Evolutionary conservation across 2,329 filamentous ascomycete species (phyloP).

Genomic region (Penicillium sp.): DNA sequence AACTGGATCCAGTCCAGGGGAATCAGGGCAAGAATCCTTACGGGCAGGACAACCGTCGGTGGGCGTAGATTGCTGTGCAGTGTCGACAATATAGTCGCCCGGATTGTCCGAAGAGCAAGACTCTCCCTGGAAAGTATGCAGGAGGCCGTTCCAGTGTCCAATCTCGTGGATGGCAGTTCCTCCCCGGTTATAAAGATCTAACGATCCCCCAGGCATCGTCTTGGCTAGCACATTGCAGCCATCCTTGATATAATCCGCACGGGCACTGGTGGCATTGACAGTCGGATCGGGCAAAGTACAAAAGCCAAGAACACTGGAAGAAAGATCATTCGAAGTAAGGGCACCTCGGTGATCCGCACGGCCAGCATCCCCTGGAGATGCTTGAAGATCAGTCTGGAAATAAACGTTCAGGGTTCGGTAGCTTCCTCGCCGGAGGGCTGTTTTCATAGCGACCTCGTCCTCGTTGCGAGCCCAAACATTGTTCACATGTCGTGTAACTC

Average conservation of each 20-base stretch:
- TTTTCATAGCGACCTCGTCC: conserved; percentile 53
- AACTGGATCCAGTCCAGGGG: conserved; percentile 50
- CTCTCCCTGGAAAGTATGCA: conserved; percentile 46
- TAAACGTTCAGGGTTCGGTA: conserved; percentile 59
- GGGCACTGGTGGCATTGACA: conserved; percentile 37
- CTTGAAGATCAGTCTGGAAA: conserved; percentile 55
- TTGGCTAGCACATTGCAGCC: conserved; percentile 58
- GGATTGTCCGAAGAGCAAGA: conserved; percentile 33
- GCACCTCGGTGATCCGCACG: conserved; percentile 24
- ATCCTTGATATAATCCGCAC: conserved; percentile 48
- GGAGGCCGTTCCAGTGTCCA: conserved; percentile 48
- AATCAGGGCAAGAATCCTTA: conserved; percentile 52
- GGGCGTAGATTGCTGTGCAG: conserved; percentile 52
- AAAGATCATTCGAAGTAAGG: conserved; percentile 12
- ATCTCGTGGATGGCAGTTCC: conserved; percentile 49
- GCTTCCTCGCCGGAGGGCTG: conserved; percentile 51
- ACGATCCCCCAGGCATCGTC: conserved; percentile 54
- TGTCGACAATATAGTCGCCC: conserved; percentile 47
- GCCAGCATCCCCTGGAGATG: conserved; percentile 21
- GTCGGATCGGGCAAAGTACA: conserved; percentile 51
- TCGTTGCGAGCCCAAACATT: conserved; percentile 54
- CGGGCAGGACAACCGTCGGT: conserved; percentile 55
- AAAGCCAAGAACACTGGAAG: conserved; percentile 49
- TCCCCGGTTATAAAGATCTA: conserved; percentile 50
- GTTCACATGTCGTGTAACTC: conserved; percentile 52